A percentile compares a stretch with the other conserved stretches of the same genome.
Evolutionary conservation across 371 early-diverging fungal genomes (phyloP).

Genomic region (Mortierella sp.): DNA sequence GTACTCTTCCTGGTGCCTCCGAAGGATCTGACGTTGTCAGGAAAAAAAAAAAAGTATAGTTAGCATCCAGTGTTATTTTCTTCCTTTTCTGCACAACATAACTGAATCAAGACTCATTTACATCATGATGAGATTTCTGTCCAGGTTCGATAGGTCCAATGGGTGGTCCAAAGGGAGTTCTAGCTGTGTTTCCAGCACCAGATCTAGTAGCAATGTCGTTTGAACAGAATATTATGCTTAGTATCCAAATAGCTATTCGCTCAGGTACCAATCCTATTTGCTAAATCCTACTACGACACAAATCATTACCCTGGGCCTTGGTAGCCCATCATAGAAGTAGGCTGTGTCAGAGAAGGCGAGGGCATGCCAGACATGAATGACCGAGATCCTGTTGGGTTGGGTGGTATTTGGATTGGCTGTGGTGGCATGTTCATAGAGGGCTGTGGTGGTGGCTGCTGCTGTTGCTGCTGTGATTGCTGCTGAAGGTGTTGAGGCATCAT

Average conservation of each 20-base stretch:
- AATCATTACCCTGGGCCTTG: conserved; percentile 24
- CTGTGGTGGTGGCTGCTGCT: conserved; percentile 20
- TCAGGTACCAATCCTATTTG: no score
- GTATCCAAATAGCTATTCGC: no score
- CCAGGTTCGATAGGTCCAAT: conserved; percentile 31
- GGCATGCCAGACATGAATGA: conserved; percentile 48
- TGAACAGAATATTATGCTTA: no score
- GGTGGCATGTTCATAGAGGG: conserved; percentile 7
- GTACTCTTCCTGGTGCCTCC: conserved; percentile 49
- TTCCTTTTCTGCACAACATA: neutral
- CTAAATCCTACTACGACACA: no score
- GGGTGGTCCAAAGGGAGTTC: conserved; percentile 46
- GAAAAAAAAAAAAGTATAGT: neutral
- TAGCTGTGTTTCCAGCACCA: conserved; percentile 2
- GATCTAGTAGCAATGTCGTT: conserved; percentile 8
- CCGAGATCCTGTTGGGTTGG: conserved; percentile 16
- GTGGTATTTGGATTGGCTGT: conserved; percentile 31
- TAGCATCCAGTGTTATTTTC: no score
- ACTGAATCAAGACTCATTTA: neutral
- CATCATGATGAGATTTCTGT: conserved; percentile 48
- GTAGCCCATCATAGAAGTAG: conserved; percentile 37
- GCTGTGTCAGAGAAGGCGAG: conserved; percentile 37
- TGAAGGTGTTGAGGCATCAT: conserved; percentile 22
- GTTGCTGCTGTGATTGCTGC: conserved; percentile 14
- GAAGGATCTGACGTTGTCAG: conserved; percentile 30